Evolutionary conservation across 768 basidiomycete genomes (phyloP).

Genomic region (Ephemerocybe angulata): DNA sequence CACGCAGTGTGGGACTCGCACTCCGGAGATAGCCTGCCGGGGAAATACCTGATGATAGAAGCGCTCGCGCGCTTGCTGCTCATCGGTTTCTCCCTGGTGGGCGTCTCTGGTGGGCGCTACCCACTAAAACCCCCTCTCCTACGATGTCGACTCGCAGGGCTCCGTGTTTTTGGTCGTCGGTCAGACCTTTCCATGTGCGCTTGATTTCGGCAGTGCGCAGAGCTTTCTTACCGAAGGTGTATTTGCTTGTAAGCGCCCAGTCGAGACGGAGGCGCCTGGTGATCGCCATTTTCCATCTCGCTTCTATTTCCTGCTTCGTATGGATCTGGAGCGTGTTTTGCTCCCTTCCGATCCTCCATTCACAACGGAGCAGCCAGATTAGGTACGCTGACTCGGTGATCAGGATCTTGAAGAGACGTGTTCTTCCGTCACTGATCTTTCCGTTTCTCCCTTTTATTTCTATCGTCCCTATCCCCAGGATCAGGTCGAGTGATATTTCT

Average conservation of each 20-base stretch:
- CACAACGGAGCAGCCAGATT: slow-evolving; percentile 28
- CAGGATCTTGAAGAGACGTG: slow-evolving; percentile 20
- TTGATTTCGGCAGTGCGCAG: neutral
- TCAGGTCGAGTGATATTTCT: slow-evolving; percentile 9
- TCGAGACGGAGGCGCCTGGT: neutral
- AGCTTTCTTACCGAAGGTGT: slow-evolving; percentile 1
- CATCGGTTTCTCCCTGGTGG: neutral
- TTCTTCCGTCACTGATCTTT: slow-evolving; percentile 2
- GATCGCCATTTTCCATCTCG: neutral
- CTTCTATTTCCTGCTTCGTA: neutral
- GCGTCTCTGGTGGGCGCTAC: neutral
- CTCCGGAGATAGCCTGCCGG: neutral
- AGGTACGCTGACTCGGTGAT: slow-evolving; percentile 26
- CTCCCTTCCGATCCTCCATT: slow-evolving; percentile 19
- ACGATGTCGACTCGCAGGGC: too few relatives aligned
- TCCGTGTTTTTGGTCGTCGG: neutral
- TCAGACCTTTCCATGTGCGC: neutral
- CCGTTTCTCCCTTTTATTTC: neutral
- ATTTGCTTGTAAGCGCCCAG: neutral
- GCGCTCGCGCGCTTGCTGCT: neutral
- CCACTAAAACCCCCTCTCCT: neutral
- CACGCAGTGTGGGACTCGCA: neutral
- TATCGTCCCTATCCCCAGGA: slow-evolving; percentile 17
- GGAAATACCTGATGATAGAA: neutral
- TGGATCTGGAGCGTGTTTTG: slow-evolving; percentile 1